Conservation (phyloP, 768 basidiomycete species). For the Phanerochaete sordida region DNA sequence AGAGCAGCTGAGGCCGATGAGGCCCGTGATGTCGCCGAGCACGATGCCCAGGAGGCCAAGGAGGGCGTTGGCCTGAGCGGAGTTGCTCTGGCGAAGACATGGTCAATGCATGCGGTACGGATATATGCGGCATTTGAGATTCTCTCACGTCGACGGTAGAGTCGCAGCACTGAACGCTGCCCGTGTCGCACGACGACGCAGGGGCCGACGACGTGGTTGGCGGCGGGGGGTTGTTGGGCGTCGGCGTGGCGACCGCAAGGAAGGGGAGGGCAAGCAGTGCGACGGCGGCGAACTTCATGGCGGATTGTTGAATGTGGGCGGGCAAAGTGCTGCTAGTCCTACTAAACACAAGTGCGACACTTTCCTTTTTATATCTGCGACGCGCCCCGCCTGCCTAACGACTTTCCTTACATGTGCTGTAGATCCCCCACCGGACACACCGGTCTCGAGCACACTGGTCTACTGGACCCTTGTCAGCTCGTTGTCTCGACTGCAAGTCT, state of each 20-base stretch:
- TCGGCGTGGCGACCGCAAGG: slow-evolving; percentile 12
- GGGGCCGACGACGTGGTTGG: too few species aligned
- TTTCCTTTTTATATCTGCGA: not conserved
- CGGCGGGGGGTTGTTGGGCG: too few species aligned
- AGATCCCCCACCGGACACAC: not conserved
- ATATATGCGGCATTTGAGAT: not conserved
- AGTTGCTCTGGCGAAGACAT: not conserved
- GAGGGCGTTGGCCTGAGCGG: not conserved
- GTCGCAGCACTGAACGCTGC: slow-evolving; percentile 14
- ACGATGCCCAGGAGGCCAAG: slow-evolving; percentile 10
- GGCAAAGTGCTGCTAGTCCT: not conserved
- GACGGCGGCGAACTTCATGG: slow-evolving; percentile 1
- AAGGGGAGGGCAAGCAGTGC: slow-evolving; percentile 8
- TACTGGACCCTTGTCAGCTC: not conserved
- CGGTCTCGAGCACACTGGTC: not conserved
- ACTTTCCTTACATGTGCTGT: not conserved
- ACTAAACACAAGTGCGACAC: not conserved
- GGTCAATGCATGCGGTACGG: not conserved
- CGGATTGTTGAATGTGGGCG: not conserved
- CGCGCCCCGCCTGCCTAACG: not conserved
- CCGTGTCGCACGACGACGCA: slow-evolving; percentile 6
- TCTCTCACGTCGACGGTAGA: not conserved
- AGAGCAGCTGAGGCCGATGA: slow-evolving; percentile 12
- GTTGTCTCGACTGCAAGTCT: not conserved
- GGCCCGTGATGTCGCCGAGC: not conserved